These are phyloP conservation scores for Linnemannia exigua DNA, from an alignment of 192 early-diverging fungal genomes.

Conservation along the genomic window DNA sequence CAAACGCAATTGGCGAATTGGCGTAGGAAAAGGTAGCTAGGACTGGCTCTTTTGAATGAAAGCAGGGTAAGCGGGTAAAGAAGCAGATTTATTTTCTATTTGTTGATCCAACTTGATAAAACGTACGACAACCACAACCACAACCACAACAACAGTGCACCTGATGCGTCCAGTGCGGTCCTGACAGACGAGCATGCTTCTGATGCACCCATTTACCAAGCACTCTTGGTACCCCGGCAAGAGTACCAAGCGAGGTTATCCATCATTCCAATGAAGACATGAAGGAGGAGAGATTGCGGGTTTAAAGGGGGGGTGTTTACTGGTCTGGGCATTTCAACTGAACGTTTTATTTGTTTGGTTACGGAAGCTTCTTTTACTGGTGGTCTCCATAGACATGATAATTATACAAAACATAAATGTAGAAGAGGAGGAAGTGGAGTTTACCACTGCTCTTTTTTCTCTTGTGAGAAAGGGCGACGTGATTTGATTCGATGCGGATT, in stretches of 20 bases:
- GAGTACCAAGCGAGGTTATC: background rate
- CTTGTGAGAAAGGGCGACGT: background rate
- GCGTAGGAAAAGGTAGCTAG: too few species aligned
- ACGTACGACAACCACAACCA: too few species aligned
- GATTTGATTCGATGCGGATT: background rate
- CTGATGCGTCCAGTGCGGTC: background rate
- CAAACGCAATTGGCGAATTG: too few species aligned
- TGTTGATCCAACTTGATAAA: too few species aligned
- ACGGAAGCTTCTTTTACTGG: too few species aligned
- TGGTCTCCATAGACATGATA: too few species aligned
- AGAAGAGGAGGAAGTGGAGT: background rate
- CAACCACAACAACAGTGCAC: background rate
- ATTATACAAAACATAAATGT: too few species aligned
- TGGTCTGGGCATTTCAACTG: background rate
- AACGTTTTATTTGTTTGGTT: too few species aligned
- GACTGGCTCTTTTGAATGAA: too few species aligned
- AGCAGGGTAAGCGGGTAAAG: too few species aligned
- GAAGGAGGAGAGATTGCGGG: too few species aligned
- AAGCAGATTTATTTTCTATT: too few species aligned
- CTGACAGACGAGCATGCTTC: background rate
- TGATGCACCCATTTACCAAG: background rate
- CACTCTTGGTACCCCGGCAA: background rate
- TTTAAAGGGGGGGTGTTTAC: background rate
- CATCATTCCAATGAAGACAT: background rate
- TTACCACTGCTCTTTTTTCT: background rate